Percentiles rank a stretch among this genome's conserved stretches.
Conservation (phyloP, 2,329 filamentous ascomycete species). For the Nothophaeocryptopus gaeumannii region DNA sequence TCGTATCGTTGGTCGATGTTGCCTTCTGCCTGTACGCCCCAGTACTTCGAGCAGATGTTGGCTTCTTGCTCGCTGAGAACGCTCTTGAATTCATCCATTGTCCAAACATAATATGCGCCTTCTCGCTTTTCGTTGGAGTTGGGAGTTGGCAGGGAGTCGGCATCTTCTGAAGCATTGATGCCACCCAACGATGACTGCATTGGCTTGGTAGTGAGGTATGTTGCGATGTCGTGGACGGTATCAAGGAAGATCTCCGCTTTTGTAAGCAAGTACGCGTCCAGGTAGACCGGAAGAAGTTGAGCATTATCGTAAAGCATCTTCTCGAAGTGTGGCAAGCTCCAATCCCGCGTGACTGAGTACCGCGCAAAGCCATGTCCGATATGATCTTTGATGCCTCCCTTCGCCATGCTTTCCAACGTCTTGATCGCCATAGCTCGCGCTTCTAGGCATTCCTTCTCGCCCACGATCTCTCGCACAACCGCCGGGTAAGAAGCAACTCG, state of each 20-base stretch:
- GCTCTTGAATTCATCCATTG: constrained; percentile 76
- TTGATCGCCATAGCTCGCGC: constrained; percentile 76
- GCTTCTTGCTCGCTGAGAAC: constrained; percentile 68
- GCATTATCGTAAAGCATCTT: constrained; percentile 95
- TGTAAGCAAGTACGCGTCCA: constrained; percentile 76
- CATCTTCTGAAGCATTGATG: constrained; percentile 85
- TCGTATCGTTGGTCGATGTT: constrained; percentile 83
- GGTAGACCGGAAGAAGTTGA: constrained; percentile 76
- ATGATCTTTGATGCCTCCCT: constrained; percentile 69
- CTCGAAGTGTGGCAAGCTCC: constrained; percentile 94
- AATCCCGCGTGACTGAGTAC: constrained; percentile 87
- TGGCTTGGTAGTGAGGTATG: constrained; percentile 75
- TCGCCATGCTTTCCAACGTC: constrained; percentile 75
- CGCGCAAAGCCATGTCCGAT: constrained; percentile 76
- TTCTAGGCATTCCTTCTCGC: constrained; percentile 68
- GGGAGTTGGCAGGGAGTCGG: constrained; percentile 74
- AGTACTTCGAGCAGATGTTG: constrained; percentile 76
- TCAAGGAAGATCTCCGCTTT: constrained; percentile 70
- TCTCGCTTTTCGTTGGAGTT: constrained; percentile 79
- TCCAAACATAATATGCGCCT: constrained; percentile 95
- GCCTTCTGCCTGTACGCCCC: constrained; percentile 77
- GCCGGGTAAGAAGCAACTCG: constrained; percentile 68
- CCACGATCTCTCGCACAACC: constrained; percentile 82
- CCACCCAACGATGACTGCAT: constrained; percentile 68
- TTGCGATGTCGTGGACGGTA: constrained; percentile 75